These are phyloP conservation scores for Colletotrichum orbiculare DNA, from an alignment of 2,329 filamentous ascomycete species.

Conservation along the genomic window DNA sequence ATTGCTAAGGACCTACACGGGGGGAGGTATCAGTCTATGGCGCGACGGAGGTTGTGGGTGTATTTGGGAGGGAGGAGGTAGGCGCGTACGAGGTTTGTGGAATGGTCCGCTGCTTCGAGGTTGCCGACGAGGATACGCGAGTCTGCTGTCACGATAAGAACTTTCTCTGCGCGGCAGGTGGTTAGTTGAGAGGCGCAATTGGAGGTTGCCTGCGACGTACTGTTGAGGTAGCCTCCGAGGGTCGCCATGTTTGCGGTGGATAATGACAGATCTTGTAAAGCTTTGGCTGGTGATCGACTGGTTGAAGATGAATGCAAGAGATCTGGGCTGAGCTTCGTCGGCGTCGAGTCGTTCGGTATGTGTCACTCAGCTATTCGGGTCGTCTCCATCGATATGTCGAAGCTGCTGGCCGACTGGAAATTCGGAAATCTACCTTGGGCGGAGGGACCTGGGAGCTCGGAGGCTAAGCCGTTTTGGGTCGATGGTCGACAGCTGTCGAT, in stretches of 20 bases:
- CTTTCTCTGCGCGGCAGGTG: slow-evolving; percentile 74
- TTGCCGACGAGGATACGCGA: slow-evolving; percentile 87
- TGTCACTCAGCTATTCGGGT: neutral
- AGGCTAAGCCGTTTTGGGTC: slow-evolving; percentile 25
- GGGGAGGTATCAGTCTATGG: neutral
- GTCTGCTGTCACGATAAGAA: slow-evolving; percentile 91
- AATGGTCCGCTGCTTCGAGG: slow-evolving; percentile 87
- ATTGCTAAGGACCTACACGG: slow-evolving; percentile 75
- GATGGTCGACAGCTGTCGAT: neutral
- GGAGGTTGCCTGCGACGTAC: slow-evolving; percentile 42
- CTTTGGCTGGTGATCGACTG: neutral
- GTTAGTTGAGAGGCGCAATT: slow-evolving; percentile 40
- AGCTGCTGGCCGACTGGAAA: slow-evolving; percentile 23
- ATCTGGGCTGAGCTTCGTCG: neutral
- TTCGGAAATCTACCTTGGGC: slow-evolving; percentile 27
- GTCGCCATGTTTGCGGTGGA: slow-evolving; percentile 51
- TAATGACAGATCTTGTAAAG: neutral
- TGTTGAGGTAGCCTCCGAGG: slow-evolving; percentile 58
- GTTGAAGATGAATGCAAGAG: neutral
- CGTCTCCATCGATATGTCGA: slow-evolving; percentile 22
- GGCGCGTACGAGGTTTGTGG: slow-evolving; percentile 81
- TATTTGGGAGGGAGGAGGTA: neutral
- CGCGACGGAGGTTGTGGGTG: slow-evolving; percentile 3
- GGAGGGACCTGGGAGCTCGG: slow-evolving; percentile 29
- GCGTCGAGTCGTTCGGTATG: neutral